Percentiles rank a stretch among this genome's conserved stretches.
These are phyloP conservation scores for Torulaspora microellipsoides DNA, from an alignment of 805 yeast species.

Conservation along the genomic window DNA sequence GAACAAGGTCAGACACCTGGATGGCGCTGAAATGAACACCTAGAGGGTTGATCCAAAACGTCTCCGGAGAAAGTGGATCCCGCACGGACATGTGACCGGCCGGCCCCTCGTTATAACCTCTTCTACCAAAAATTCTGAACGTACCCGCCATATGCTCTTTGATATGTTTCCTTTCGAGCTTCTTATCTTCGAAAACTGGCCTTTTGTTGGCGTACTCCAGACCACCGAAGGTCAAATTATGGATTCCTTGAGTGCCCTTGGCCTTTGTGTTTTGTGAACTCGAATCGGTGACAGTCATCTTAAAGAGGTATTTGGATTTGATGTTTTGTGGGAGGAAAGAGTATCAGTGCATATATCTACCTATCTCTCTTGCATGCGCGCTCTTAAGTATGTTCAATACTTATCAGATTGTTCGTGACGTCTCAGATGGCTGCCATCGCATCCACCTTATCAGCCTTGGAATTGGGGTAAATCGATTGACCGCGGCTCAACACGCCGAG, in stretches of 20 bases:
- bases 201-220: conserved; percentile 13
- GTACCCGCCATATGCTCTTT: conserved; percentile 78
- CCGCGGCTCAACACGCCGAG: no score
- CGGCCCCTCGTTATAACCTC: conserved; percentile 68
- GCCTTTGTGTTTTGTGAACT: no score
- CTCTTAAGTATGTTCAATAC: no score
- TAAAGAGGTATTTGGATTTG: no score
- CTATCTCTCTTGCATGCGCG: no score
- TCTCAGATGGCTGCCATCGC: no score
- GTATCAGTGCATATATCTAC: no score
- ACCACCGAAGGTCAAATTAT: conserved; percentile 20
- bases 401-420: no score
- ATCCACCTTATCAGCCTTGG: no score
- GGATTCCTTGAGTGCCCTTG: conserved; percentile 16
- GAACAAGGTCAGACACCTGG: conserved; percentile 59
- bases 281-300: no score
- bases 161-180: conserved; percentile 20
- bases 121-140: conserved; percentile 76
- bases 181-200: conserved; percentile 17
- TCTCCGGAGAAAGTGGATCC: conserved; percentile 74
- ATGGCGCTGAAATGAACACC: conserved; percentile 67
- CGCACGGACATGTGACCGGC: conserved; percentile 86
- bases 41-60: conserved; percentile 88
- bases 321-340: no score
- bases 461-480: no score